Evolutionary conservation across 2,329 filamentous ascomycete species (phyloP).

Genomic region (Aspergillus ochraceoroseus): DNA sequence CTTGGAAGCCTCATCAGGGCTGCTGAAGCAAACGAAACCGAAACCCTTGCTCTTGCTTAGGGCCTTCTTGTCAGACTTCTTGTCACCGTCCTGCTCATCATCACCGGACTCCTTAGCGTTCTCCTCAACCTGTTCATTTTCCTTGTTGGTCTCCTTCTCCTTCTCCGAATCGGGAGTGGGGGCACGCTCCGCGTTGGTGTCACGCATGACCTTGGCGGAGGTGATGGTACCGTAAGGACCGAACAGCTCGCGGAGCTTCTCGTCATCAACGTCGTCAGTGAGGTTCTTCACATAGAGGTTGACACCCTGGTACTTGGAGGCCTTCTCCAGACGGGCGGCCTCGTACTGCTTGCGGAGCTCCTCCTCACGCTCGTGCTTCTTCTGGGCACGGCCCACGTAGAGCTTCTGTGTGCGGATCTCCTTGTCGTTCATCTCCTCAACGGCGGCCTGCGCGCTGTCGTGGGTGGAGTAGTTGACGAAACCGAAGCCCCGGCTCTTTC

Average conservation of each 20-base stretch:
- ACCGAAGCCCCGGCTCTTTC: slow-evolving; percentile 91
- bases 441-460: slow-evolving; percentile 76
- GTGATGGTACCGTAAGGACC: slow-evolving; percentile 89
- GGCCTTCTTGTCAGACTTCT: slow-evolving; percentile 56
- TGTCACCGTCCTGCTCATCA: slow-evolving; percentile 54
- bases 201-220: slow-evolving; percentile 98
- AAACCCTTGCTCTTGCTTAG: slow-evolving; percentile 99
- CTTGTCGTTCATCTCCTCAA: slow-evolving; percentile 85
- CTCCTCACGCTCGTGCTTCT: slow-evolving; percentile 99
- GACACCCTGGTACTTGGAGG: slow-evolving; percentile 98
- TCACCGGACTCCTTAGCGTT: slow-evolving; percentile 42
- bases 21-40: slow-evolving; percentile 99
- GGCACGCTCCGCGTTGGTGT: slow-evolving; percentile 51
- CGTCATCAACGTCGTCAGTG: slow-evolving; percentile 92
- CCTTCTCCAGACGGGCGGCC: slow-evolving; percentile 94
- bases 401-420: slow-evolving; percentile 93
- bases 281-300: slow-evolving; percentile 99
- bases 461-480: slow-evolving; percentile 96
- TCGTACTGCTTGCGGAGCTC: slow-evolving; percentile 99
- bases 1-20: slow-evolving; percentile 98
- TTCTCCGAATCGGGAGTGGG: slow-evolving; percentile 47
- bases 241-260: slow-evolving; percentile 94
- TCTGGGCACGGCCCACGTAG: slow-evolving; percentile 96
- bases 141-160: slow-evolving; percentile 40
- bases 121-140: slow-evolving; percentile 44